Conservation (phyloP, 805 yeast species). For the Kurtzmaniella fragi region DNA sequence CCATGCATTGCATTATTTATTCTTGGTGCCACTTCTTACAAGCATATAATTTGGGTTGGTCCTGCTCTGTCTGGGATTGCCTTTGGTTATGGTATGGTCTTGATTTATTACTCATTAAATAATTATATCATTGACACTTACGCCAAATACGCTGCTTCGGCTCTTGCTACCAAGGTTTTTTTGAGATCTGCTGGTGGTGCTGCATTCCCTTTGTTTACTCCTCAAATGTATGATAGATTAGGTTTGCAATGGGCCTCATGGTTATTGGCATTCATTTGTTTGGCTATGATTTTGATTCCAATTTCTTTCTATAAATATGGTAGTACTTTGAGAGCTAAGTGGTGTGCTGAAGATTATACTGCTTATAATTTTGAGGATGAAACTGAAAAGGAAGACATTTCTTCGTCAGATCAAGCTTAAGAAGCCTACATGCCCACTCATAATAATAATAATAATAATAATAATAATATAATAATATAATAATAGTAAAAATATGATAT, state of each 20-base stretch:
- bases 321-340: slow-evolving; percentile 51
- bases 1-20: slow-evolving; percentile 78
- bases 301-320: slow-evolving; percentile 70
- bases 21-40: slow-evolving; percentile 72
- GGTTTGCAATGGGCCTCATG: slow-evolving; percentile 81
- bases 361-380: slow-evolving; percentile 5
- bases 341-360: slow-evolving; percentile 63
- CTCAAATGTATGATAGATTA: slow-evolving; percentile 70
- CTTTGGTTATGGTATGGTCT: slow-evolving; percentile 59
- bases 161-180: slow-evolving; percentile 77
- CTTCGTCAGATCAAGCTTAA: not conserved
- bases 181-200: slow-evolving; percentile 83
- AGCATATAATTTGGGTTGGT: slow-evolving; percentile 63
- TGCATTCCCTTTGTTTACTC: slow-evolving; percentile 77
- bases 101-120: slow-evolving; percentile 54
- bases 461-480: not conserved
- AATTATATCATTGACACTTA: slow-evolving; percentile 90
- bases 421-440: not conserved
- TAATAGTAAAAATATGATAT: not conserved
- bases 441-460: not conserved
- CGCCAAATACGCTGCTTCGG: slow-evolving; percentile 74
- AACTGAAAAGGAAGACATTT: not conserved
- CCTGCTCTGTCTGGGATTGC: slow-evolving; percentile 58
- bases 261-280: slow-evolving; percentile 69
- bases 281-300: slow-evolving; percentile 73